Conservation (phyloP, 2,329 filamentous ascomycete genomes). For the Tolypocladium sp. region DNA sequence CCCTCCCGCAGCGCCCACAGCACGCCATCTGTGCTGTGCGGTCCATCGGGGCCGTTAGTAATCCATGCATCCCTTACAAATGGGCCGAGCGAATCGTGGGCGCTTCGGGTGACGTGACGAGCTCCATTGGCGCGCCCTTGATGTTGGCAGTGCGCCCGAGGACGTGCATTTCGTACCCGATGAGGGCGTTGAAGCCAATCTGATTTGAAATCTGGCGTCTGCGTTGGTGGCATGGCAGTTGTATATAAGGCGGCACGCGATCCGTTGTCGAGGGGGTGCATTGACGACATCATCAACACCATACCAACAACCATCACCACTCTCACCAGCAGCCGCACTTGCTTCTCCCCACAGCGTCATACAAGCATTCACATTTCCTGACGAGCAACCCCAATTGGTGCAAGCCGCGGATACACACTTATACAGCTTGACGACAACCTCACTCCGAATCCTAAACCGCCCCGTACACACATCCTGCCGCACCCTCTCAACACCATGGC, state of each 20-base stretch:
- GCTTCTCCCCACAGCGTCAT: not conserved
- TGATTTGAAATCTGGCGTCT: conserved; percentile 18
- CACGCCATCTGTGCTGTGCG: not conserved
- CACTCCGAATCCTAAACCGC: not conserved
- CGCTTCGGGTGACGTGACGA: not conserved
- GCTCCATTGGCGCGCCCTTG: conserved; percentile 1
- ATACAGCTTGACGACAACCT: not conserved
- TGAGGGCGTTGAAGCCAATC: not conserved
- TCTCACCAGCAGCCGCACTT: not conserved
- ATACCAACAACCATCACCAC: not conserved
- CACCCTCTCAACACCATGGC: conserved; percentile 23
- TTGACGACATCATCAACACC: not conserved
- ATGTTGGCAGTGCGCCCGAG: not conserved
- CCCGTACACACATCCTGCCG: not conserved
- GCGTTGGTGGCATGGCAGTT: not conserved
- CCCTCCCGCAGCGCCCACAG: not conserved
- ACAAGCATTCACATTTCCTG: not conserved
- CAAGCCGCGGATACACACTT: not conserved
- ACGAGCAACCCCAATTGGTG: not conserved
- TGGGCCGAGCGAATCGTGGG: conserved; percentile 7
- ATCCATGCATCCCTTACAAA: conserved; percentile 5
- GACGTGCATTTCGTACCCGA: not conserved
- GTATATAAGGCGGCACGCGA: not conserved
- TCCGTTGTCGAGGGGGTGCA: not conserved
- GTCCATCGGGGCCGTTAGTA: conserved; percentile 1